A percentile compares a stretch with the other conserved stretches of the same genome.
These are phyloP conservation scores for Tolypocladium paradoxum DNA, from an alignment of 2,329 filamentous ascomycete species.

Conservation along the genomic window DNA sequence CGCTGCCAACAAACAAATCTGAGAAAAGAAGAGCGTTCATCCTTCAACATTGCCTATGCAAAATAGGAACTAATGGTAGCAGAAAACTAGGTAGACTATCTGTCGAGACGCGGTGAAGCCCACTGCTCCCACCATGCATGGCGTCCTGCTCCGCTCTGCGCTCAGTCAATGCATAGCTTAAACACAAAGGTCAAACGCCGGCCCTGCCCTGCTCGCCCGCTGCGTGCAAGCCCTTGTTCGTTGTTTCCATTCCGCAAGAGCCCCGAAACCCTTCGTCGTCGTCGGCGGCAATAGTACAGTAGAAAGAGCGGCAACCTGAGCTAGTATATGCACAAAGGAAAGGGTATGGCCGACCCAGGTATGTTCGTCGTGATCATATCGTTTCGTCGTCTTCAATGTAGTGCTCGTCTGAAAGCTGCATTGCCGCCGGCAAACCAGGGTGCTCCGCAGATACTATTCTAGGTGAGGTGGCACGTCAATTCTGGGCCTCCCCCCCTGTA, in stretches of 20 bases:
- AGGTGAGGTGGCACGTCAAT: neutral
- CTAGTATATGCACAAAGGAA: constrained; percentile 1
- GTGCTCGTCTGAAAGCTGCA: neutral
- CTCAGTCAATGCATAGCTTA: neutral
- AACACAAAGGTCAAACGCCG: neutral
- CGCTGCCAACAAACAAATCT: neutral
- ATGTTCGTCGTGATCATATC: constrained; percentile 7
- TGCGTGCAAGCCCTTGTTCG: neutral
- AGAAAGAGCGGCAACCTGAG: neutral
- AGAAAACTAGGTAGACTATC: neutral
- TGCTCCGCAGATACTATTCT: neutral
- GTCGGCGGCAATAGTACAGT: neutral
- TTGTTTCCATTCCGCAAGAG: neutral
- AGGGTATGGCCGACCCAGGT: constrained; percentile 4
- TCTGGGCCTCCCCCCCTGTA: neutral
- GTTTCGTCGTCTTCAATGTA: constrained; percentile 5
- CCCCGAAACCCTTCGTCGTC: neutral
- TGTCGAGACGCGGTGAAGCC: neutral
- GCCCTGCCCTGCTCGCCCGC: neutral
- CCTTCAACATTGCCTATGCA: neutral
- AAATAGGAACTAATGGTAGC: neutral
- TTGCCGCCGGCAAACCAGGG: neutral
- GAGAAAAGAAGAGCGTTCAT: too few relatives aligned
- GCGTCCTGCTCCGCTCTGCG: neutral
- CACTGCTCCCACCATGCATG: neutral